Evolutionary conservation across 176 grass and related monocot genomes (phyloP), one percentile per base, ranked within the genome.

Genomic region (Dendrocalamus sinicus): DNA sequence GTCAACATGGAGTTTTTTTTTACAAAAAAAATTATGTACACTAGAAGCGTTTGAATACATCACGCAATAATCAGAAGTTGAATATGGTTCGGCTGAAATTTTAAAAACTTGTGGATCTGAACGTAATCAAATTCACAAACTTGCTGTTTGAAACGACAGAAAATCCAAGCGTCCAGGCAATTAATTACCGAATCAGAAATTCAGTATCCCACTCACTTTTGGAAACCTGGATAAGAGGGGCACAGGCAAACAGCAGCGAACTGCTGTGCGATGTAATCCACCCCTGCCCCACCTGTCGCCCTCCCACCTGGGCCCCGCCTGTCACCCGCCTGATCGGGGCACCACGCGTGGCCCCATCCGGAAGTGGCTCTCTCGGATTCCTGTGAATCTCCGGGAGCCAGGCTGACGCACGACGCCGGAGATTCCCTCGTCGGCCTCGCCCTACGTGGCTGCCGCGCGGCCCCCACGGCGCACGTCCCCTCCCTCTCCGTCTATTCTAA

Each of bases 361-460:
- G 32, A 20, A 32, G 22, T 19, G 16, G 66, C n/a, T 5, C 16
- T 53, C 57, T 13, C 39, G 70, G 77, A 83, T 58, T 83, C 88
- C 53, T 82, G 55, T 86, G 88, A 90, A 90, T 90, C 83, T 90
- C 54, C 26, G 71, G 44, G 77, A 35, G 52, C 47, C 52, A 15
- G 4, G 75, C 5, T 70, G 47, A 66, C 37, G 74, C 39, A 78
- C 59, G 64, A 77, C 64, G 37, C 78, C 46, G 72, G 55, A 90
- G 88, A 90, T 81, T 81, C 88, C 53, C 64, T 28, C 72, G 13
- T 26, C 78, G 30, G 9, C 62, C 44, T 55, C 45, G 72, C 8
- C 19, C 77, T 70, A 37, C 53, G 17, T 76, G 44, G 4, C 53
- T 70, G 63, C 63, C 44, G 7, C 1, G 61, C 28, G 82, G 67